A percentile compares a stretch with the other conserved stretches of the same genome.
Evolutionary conservation across 2,329 filamentous ascomycete species (phyloP).

Genomic region (Colletotrichum chrysophilum): DNA sequence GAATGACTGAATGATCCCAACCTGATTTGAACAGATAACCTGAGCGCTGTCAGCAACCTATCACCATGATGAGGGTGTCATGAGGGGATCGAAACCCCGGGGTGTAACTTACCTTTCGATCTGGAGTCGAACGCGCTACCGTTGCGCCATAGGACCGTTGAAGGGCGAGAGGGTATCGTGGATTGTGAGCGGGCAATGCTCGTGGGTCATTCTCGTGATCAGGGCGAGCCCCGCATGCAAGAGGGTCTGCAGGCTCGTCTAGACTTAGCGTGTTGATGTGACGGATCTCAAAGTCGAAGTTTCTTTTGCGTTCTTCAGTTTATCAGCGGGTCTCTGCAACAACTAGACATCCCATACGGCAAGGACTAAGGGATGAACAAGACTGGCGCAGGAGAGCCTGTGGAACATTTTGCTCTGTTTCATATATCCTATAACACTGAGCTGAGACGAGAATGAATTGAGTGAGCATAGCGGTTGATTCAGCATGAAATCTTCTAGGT

Average conservation of each 20-base stretch:
- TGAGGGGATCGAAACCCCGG: neutral
- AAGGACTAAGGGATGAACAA: neutral
- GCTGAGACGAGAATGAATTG: neutral
- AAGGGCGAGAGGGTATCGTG: neutral
- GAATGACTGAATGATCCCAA: neutral
- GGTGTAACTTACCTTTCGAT: neutral
- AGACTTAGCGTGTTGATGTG: neutral
- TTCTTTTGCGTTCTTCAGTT: neutral
- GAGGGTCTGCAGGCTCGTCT: neutral
- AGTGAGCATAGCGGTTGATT: neutral
- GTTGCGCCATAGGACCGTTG: neutral
- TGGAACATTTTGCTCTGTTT: neutral
- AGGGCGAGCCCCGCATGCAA: neutral
- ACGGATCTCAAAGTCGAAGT: neutral
- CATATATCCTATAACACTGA: neutral
- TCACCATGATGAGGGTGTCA: neutral
- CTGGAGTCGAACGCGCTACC: constrained; percentile 15
- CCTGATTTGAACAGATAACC: constrained; percentile 14
- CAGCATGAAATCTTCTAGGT: too few species aligned
- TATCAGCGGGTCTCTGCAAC: neutral
- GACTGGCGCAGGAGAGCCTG: neutral
- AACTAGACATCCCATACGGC: neutral
- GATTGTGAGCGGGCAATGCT: neutral
- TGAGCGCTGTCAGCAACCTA: neutral
- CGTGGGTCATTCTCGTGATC: neutral